Conservation (phyloP, 306 rosid genomes). For the Pterocarpus santalinus region DNA sequence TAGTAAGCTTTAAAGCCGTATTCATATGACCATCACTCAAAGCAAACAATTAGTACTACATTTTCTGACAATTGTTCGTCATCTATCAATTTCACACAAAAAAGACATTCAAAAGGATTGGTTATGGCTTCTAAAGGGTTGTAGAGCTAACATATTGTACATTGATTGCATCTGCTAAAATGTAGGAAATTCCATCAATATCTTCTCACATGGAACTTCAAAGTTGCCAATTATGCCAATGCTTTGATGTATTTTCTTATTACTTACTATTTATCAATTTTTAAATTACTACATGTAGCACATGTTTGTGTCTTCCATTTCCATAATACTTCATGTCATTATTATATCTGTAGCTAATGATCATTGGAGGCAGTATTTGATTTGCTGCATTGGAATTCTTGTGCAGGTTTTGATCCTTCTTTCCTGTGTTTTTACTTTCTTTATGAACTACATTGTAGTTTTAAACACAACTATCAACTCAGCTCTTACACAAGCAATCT, state of each 20-base stretch:
- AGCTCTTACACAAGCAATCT: slow-evolving; percentile 85
- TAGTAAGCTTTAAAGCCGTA: no score
- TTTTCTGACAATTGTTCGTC: no score
- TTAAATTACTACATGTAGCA: neutral
- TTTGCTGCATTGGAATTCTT: slow-evolving; percentile 41
- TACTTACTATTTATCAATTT: neutral
- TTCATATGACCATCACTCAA: no score
- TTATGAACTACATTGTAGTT: slow-evolving; percentile 77
- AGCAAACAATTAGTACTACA: no score
- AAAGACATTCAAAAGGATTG: no score
- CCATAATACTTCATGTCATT: neutral
- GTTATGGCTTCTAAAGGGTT: no score
- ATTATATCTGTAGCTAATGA: neutral
- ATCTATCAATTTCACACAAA: no score
- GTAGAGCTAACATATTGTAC: no score
- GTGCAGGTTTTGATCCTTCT: slow-evolving; percentile 79
- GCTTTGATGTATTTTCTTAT: neutral
- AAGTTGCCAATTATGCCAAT: neutral
- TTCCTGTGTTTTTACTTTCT: slow-evolving; percentile 80
- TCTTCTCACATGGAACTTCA: neutral
- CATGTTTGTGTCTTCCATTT: neutral
- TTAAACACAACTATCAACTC: slow-evolving; percentile 82
- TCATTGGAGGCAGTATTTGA: slow-evolving; percentile 34
- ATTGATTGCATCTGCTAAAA: no score
- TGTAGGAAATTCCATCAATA: neutral